Conservation (phyloP, 2,329 filamentous ascomycete species). For the Sodiomyces alkalinus region DNA sequence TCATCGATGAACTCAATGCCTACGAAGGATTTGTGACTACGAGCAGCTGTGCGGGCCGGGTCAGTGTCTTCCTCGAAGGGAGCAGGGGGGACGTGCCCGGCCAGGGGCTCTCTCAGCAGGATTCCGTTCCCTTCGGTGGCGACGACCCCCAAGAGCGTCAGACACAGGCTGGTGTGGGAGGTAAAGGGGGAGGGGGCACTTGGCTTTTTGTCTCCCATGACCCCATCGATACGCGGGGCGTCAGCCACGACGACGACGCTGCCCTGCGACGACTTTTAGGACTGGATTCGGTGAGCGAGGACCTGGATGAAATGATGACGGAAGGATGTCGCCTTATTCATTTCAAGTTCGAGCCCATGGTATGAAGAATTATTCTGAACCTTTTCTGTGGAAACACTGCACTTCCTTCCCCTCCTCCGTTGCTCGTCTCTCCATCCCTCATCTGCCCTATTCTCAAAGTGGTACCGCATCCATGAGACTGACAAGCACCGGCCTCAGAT, state of each 20-base stretch:
- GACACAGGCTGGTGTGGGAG: conserved; percentile 49
- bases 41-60: conserved; percentile 78
- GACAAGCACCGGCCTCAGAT: conserved; percentile 40
- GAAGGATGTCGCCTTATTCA: conserved; percentile 45
- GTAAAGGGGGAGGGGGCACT: conserved; percentile 68
- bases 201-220: conserved; percentile 89
- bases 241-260: conserved; percentile 10
- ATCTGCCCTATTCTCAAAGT: too few relatives aligned
- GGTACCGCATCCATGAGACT: too few relatives aligned
- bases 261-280: conserved; percentile 19
- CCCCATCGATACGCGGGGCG: conserved; percentile 29
- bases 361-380: conserved; percentile 26
- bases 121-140: not conserved
- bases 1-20: conserved; percentile 67
- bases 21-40: conserved; percentile 71
- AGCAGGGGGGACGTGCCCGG: conserved; percentile 28
- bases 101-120: conserved; percentile 5
- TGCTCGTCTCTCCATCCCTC: too few relatives aligned
- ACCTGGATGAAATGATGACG: conserved; percentile 11
- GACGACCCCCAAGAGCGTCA: conserved; percentile 7
- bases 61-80: conserved; percentile 81
- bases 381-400: not conserved
- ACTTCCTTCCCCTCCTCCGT: too few relatives aligned
- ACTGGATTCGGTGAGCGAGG: conserved; percentile 18
- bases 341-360: conserved; percentile 93